Conservation (phyloP, 441 rosid species). For the Adansonia madagascariensis region DNA sequence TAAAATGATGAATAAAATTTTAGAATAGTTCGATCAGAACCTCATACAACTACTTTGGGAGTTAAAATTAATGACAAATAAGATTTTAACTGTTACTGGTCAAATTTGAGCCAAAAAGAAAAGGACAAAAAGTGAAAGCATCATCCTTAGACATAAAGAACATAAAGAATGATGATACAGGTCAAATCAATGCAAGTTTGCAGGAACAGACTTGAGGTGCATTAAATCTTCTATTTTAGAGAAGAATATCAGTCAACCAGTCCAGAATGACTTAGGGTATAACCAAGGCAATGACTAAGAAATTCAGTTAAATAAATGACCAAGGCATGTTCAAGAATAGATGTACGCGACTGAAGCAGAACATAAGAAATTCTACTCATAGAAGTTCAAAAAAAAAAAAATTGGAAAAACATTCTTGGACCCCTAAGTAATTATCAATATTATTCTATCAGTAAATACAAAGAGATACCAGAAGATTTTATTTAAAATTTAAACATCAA, state of each 20-base stretch:
- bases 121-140: background rate
- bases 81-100: background rate
- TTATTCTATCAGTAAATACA: background rate
- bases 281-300: background rate
- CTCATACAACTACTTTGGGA: background rate
- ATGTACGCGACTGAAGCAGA: background rate
- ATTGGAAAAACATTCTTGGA: background rate
- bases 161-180: background rate
- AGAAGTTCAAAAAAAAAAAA: background rate
- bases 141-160: constrained; percentile 4
- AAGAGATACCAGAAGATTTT: background rate
- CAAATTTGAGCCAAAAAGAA: background rate
- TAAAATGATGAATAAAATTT: background rate
- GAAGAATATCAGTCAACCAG: background rate
- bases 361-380: background rate
- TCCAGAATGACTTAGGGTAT: background rate
- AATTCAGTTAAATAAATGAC: background rate
- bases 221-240: background rate
- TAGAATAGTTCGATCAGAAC: background rate
- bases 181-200: background rate
- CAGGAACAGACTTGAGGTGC: background rate
- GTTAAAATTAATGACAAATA: background rate
- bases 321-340: background rate
- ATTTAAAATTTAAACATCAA: background rate
- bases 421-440: background rate